Evolutionary conservation across 768 basidiomycete genomes (phyloP), one percentile per base, ranked within the genome.

Genomic region (Trametopsis cervina): DNA sequence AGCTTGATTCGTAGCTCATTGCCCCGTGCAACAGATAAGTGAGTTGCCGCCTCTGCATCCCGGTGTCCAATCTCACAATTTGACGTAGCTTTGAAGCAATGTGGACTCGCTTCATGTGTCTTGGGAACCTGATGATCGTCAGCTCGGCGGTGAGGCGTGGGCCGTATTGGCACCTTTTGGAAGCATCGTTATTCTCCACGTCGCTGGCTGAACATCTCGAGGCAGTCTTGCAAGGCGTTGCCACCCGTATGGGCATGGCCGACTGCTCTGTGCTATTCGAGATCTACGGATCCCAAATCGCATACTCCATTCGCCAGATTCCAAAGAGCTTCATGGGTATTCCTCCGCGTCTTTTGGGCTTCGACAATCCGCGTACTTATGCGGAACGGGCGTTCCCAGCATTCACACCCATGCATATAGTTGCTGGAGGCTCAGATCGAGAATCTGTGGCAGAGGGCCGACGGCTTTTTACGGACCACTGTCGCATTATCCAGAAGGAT

Each of bases 81-180:
- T 21, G 11, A 48, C 4, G 17, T 24, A 90, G 88, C 46, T 82
- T 77, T 54, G 92, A 96, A 60, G 66, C 70, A 29, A 87, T 88
- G 71, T 68, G 87, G 44, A 90, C 84, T 10, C 79, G 83, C 36
- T 72, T 83, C 23, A 69, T 91, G 23, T 79, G 74, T 17, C 69
- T 87, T 12, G 85, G 80, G 22, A 91, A 89, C 64, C 77, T 84
- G 53, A 83, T 89, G 75, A 75, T 96, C 35, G 75, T 80, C 15
- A 86, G 83, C 58, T 84, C 89, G 1, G 75, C 77, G 1, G 76
- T 85, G 18, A 76, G 94, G 22, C 80, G 89, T 13, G 86, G 82
- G 3, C 77, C 91, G 1, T 92, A 95, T 60, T 93, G 86, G 81
- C 85, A 95, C 63, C 61, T 98, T 42, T 68, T 97, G 50, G 91